Conservation (phyloP, 108 stramenopile genomes). For the Skeletonema marinoi region DNA sequence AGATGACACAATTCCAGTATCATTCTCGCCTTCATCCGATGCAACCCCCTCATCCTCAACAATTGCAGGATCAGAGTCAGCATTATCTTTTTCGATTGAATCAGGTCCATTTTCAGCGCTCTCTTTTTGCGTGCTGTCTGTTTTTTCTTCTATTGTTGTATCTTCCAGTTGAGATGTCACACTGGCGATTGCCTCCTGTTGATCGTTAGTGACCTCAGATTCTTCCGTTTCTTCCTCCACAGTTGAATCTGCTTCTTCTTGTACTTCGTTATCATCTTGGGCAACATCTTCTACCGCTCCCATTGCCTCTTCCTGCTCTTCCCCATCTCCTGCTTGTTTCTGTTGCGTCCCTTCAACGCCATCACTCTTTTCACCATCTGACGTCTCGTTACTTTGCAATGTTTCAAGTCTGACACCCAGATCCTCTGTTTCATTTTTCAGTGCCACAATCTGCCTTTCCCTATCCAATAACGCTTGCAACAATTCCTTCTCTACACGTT, state of each 20-base stretch:
- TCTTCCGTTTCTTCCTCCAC: background rate
- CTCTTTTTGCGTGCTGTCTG: background rate
- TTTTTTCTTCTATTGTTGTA: background rate
- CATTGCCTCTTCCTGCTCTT: background rate
- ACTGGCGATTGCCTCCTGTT: background rate
- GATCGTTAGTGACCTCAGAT: background rate
- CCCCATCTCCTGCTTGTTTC: background rate
- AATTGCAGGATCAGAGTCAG: background rate
- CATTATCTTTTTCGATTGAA: background rate
- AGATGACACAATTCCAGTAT: background rate
- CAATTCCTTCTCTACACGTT: constrained; percentile 59
- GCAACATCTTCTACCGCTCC: background rate
- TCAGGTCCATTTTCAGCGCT: background rate
- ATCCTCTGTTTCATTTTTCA: constrained; percentile 46
- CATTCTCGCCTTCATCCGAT: background rate
- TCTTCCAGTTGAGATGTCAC: background rate
- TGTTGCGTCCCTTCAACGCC: background rate
- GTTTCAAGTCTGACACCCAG: constrained; percentile 38
- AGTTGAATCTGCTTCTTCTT: background rate
- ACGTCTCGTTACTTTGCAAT: constrained; percentile 31
- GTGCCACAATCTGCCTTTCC: constrained; percentile 52
- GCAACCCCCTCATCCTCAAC: background rate
- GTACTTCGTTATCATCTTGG: background rate
- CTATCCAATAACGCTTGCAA: constrained; percentile 61
- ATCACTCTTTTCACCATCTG: background rate